Base-by-base conservation (phyloP, 1,284 basidiomycete species). In the Vanrija sp. region DNA sequence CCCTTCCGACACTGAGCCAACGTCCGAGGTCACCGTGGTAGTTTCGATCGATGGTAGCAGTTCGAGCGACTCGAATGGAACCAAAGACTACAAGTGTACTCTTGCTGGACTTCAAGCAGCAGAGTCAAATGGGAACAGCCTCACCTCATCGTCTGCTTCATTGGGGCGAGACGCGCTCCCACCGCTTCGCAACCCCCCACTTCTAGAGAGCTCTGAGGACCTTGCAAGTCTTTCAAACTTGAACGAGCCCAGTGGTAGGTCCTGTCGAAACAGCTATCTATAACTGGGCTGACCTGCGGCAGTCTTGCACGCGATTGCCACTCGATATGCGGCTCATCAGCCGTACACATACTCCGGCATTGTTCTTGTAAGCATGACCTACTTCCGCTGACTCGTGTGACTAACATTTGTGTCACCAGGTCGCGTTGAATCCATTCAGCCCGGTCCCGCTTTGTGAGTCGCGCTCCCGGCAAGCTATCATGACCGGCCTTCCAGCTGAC, bases 291-390 rank as follows among this genome's bases (percentile, higher is more conserved):
- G 21, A 59, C 38, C 12, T 5, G 15, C 21, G 16, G 38, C 67
- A 93, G 95, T 98, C 42, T 82, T 99, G 46, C 93, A 98, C 73
- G 96, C 95, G 44, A 98, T 98, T 67, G 86, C 90, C 42, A 96
- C 95, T 75, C 87, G 96, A 68, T 98, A 98, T 80, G 91, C 88
- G 19, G 90, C 95, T 67, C 92, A 96, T 73, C 90, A 90, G 74
- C 98, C 98, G 67, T 98, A 99, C 75, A 98, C 96, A 40, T 98
- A 98, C 79, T 95, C 91, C 61, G 96, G 96, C 67, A 98, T 98
- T 68, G 75, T 77, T 12, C 61, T 77, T n/a, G 73, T 73, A 43
- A 60, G 81, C 28, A 28, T 28, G 28, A 2, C 64, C 29, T 5
- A 7, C 46, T n/a, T 26, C n/a, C 14, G 38, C 14, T n/a, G 9